Percentiles rank a stretch among this genome's conserved stretches.
Conservation (phyloP, 1,284 basidiomycete species). For the Melampsora larici-populina region DNA sequence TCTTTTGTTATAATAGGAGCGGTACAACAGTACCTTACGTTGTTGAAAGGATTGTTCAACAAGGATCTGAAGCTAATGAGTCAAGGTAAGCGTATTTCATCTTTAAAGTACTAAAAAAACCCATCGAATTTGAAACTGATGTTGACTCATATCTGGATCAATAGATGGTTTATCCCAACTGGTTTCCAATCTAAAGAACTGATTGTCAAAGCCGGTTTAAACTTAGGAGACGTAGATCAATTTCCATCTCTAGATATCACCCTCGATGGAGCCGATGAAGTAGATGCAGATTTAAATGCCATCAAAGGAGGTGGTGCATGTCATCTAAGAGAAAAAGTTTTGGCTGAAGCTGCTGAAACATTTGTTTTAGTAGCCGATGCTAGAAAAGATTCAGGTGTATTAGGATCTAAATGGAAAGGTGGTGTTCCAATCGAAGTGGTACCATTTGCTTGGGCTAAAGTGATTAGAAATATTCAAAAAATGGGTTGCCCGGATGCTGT, state of each 20-base stretch:
- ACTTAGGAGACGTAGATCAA: conserved; percentile 85
- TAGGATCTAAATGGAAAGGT: conserved; percentile 55
- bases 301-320: conserved; percentile 98
- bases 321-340: conserved; percentile 92
- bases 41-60: conserved; percentile 86
- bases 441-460: conserved; percentile 89
- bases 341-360: conserved; percentile 89
- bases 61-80: conserved; percentile 72
- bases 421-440: conserved; percentile 95
- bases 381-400: conserved; percentile 62
- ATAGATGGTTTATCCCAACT: conserved; percentile 81
- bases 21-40: conserved; percentile 97
- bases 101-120: background rate
- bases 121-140: background rate
- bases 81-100: conserved; percentile 51
- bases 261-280: conserved; percentile 94
- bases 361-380: conserved; percentile 95
- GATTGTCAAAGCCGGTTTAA: conserved; percentile 75
- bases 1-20: conserved; percentile 50
- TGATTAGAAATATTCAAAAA: conserved; percentile 49
- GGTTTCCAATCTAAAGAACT: conserved; percentile 96
- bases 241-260: conserved; percentile 89
- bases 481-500: conserved; percentile 50
- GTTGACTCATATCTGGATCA: background rate
- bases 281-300: conserved; percentile 69